Percentiles rank a stretch among this genome's conserved stretches.
Conservation (phyloP, 129 eudicot genomes). For the Pseudognaphalium luteoalbum region DNA sequence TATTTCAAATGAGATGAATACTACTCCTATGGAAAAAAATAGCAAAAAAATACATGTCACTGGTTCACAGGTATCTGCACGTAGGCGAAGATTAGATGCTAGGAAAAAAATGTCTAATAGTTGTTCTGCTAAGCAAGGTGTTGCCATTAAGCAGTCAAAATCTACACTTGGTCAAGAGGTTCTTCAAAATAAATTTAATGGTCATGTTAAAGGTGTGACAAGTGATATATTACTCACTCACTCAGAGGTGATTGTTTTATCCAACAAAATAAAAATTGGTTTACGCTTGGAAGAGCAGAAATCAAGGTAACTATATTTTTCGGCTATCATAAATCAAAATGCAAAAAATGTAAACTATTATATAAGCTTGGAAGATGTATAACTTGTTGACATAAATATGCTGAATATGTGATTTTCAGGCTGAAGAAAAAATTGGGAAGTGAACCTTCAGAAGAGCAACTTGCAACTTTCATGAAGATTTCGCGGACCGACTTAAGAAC, state of each 20-base stretch:
- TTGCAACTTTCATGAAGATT: constrained; percentile 61
- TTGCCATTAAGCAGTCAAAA: constrained; percentile 24
- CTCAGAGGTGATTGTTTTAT: constrained; percentile 62
- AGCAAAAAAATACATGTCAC: constrained; percentile 38
- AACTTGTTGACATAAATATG: not conserved
- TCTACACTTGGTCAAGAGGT: constrained; percentile 49
- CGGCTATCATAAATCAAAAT: not conserved
- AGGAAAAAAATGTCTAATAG: constrained; percentile 33
- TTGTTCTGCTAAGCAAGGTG: constrained; percentile 18
- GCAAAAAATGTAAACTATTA: not conserved
- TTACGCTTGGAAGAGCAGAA: constrained; percentile 61
- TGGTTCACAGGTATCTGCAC: constrained; percentile 69
- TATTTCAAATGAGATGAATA: constrained; percentile 46
- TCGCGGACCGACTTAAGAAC: constrained; percentile 51
- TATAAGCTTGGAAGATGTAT: not conserved
- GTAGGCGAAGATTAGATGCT: constrained; percentile 58
- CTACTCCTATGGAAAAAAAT: constrained; percentile 15
- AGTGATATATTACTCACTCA: constrained; percentile 63
- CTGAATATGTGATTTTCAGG: constrained; percentile 38
- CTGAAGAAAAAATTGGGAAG: constrained; percentile 61
- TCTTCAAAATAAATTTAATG: constrained; percentile 50
- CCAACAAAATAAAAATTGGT: constrained; percentile 56
- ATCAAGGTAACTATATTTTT: constrained; percentile 45
- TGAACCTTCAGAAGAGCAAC: constrained; percentile 83
- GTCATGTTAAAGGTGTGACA: constrained; percentile 58